Percentiles rank a stretch among this genome's conserved stretches.
Conservation (phyloP, 2,329 filamentous ascomycete genomes). For the Aspergillus glaucus region DNA sequence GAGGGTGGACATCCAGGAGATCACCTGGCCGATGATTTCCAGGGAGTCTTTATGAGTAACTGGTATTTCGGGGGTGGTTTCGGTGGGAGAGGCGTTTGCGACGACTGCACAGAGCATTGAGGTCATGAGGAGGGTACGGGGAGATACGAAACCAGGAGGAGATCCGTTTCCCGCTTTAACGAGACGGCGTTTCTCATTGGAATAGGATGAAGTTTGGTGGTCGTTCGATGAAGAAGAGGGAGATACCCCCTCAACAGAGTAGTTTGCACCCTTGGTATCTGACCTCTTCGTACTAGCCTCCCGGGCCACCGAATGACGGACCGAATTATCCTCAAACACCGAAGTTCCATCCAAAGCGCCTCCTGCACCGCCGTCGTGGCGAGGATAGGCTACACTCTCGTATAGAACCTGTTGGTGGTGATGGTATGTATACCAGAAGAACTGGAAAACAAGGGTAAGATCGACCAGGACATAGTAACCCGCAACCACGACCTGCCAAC, state of each 20-base stretch:
- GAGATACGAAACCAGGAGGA: conserved; percentile 28
- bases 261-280: conserved; percentile 23
- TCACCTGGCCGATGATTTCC: conserved; percentile 44
- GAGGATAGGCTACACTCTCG: conserved; percentile 19
- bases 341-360: conserved; percentile 33
- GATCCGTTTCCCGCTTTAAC: conserved; percentile 20
- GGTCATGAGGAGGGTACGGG: conserved; percentile 40
- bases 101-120: conserved; percentile 41
- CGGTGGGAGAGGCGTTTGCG: conserved; percentile 36
- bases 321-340: conserved; percentile 26
- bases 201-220: conserved; percentile 21
- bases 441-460: conserved; percentile 56
- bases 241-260: conserved; percentile 16
- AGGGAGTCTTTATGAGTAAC: conserved; percentile 18
- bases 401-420: conserved; percentile 42
- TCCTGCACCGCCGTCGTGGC: conserved; percentile 21
- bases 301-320: conserved; percentile 10
- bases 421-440: conserved; percentile 59
- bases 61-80: conserved; percentile 8
- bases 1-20: conserved; percentile 52
- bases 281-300: conserved; percentile 14
- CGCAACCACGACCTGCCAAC: conserved; percentile 61
- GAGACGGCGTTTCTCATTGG: conserved; percentile 31
- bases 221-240: conserved; percentile 11
- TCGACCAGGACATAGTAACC: conserved; percentile 63